A percentile compares a stretch with the other conserved stretches of the same genome.
These are phyloP conservation scores for Logfia minima DNA, from an alignment of 129 eudicot species.

Conservation along the genomic window DNA sequence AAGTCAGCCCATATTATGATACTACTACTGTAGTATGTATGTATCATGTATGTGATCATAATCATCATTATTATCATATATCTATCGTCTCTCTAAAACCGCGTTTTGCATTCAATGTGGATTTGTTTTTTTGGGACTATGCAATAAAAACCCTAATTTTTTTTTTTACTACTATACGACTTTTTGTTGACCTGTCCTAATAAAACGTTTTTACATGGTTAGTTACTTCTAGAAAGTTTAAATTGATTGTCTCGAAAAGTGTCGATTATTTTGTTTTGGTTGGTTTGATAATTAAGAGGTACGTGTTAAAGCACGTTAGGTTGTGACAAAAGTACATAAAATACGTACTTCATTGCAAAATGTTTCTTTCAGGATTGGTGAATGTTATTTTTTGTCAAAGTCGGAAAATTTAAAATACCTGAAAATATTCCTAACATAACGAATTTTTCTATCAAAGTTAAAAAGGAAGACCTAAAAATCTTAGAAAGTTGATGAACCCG, in stretches of 20 bases:
- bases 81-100: slow-evolving; percentile 33
- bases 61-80: neutral
- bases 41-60: slow-evolving; percentile 4
- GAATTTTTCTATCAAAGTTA: neutral
- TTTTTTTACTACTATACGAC: slow-evolving; percentile 13
- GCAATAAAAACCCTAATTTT: slow-evolving; percentile 41
- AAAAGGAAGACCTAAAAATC: neutral
- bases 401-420: neutral
- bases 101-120: slow-evolving; percentile 42
- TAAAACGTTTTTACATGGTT: slow-evolving; percentile 32
- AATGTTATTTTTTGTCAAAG: neutral
- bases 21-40: slow-evolving; percentile 10
- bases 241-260: slow-evolving; percentile 1
- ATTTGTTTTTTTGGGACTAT: slow-evolving; percentile 38
- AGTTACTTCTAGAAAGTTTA: slow-evolving; percentile 1
- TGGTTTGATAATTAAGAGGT: slow-evolving; percentile 7
- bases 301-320: neutral
- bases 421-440: neutral
- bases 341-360: neutral
- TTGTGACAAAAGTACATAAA: too few species aligned
- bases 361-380: slow-evolving; percentile 19
- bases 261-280: slow-evolving; percentile 17
- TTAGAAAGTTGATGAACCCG: neutral
- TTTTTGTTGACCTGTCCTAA: slow-evolving; percentile 22
- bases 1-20: slow-evolving; percentile 35